Percentiles rank a stretch among this genome's conserved stretches.
These are phyloP conservation scores for Euryodendron excelsum DNA, from an alignment of 148 eudicot genomes.

Conservation along the genomic window DNA sequence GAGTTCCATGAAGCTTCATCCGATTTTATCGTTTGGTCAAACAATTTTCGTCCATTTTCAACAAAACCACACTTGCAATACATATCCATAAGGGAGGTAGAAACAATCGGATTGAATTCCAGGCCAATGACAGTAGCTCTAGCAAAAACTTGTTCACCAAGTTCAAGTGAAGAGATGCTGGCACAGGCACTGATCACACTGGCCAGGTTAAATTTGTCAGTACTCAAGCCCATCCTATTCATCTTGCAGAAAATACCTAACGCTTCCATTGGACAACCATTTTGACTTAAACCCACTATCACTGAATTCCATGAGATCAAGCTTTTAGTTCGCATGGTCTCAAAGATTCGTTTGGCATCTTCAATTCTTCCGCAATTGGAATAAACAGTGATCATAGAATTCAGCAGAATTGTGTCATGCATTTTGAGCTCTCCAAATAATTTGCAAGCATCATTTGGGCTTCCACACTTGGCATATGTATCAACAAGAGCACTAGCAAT, in stretches of 20 bases:
- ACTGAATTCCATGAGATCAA: conserved; percentile 93
- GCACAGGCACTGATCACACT: conserved; percentile 86
- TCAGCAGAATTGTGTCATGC: conserved; percentile 72
- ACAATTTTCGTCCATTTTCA: conserved; percentile 51
- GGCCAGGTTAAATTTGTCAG: conserved; percentile 66
- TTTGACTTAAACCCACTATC: conserved; percentile 75
- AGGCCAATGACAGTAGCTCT: conserved; percentile 63
- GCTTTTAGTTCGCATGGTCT: conserved; percentile 51
- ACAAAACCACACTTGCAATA: conserved; percentile 88
- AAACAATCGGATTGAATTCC: conserved; percentile 53
- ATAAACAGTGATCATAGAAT: conserved; percentile 81
- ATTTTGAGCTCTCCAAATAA: conserved; percentile 61
- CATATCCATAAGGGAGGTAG: conserved; percentile 73
- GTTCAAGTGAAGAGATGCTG: conserved; percentile 57
- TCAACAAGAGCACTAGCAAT: conserved; percentile 65
- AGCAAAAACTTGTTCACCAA: conserved; percentile 78
- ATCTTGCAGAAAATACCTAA: conserved; percentile 56
- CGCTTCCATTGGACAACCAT: conserved; percentile 61
- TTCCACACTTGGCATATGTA: conserved; percentile 67
- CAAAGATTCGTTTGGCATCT: conserved; percentile 70
- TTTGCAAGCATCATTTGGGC: conserved; percentile 55
- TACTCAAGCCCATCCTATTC: conserved; percentile 46
- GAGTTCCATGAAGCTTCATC: conserved; percentile 84
- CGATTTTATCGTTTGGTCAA: conserved; percentile 45
- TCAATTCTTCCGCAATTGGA: conserved; percentile 64